Percentiles rank a stretch among this genome's conserved stretches.
phyloP scores from a whole-genome alignment of 2,329 filamentous ascomycete genomes.

The Talaromyces rugulosus region DNA sequence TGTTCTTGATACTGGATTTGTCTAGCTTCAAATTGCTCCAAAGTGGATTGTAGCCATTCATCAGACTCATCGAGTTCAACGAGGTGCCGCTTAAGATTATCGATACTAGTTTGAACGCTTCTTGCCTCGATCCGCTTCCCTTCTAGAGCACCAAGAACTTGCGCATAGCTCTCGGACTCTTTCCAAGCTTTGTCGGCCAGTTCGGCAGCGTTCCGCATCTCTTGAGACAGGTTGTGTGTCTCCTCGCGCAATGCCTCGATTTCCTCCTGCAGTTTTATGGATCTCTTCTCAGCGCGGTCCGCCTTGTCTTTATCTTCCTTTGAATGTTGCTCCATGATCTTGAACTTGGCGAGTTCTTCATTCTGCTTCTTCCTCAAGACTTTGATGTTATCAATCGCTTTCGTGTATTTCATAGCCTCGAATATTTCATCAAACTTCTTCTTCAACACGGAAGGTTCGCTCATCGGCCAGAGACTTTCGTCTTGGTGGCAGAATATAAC shows the following conservation, averaged over 20 bases:
- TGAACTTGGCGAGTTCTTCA: constrained; percentile 67
- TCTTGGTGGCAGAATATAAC: constrained; percentile 99
- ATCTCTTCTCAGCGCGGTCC: constrained; percentile 64
- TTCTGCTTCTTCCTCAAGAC: constrained; percentile 76
- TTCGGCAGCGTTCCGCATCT: constrained; percentile 40
- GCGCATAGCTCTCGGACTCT: constrained; percentile 68
- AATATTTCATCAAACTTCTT: constrained; percentile 98
- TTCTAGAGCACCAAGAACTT: constrained; percentile 69
- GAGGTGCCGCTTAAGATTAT: constrained; percentile 67
- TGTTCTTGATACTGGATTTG: constrained; percentile 63
- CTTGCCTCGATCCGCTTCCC: constrained; percentile 71
- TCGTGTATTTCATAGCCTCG: constrained; percentile 93
- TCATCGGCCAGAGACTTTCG: constrained; percentile 95
- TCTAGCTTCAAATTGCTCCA: constrained; percentile 73
- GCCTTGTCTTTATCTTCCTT: constrained; percentile 83
- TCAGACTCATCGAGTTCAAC: constrained; percentile 76
- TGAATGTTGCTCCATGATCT: constrained; percentile 70
- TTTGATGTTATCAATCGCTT: constrained; percentile 94
- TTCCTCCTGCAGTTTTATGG: constrained; percentile 59
- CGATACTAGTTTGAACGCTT: constrained; percentile 65
- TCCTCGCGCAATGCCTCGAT: constrained; percentile 56
- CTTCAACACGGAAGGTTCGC: constrained; percentile 78
- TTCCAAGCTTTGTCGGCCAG: constrained; percentile 64
- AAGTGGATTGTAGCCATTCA: constrained; percentile 64
- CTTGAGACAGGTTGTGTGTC: constrained; percentile 55